Evolutionary conservation across 441 rosid species (phyloP).

Genomic region (Erodium moschatum): DNA sequence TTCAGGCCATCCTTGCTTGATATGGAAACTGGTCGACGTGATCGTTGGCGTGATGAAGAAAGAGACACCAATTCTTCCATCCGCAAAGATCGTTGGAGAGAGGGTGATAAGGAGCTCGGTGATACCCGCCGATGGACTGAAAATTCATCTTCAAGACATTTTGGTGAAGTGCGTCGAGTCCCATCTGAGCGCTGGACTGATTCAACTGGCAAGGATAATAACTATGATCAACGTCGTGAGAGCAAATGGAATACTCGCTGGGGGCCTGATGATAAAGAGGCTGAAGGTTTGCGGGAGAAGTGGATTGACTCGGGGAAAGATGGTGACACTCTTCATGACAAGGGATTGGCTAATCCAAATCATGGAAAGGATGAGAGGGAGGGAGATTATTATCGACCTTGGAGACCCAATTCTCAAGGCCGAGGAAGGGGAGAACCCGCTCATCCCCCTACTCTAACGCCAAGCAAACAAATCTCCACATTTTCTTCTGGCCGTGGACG

Average conservation of each 20-base stretch:
- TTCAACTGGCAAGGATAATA: slow-evolving; percentile 58
- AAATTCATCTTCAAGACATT: slow-evolving; percentile 46
- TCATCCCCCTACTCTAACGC: slow-evolving; percentile 18
- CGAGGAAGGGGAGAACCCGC: slow-evolving; percentile 72
- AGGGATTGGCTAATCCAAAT: slow-evolving; percentile 42
- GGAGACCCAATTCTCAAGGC: slow-evolving; percentile 72
- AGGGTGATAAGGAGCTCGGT: slow-evolving; percentile 66
- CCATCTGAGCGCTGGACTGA: slow-evolving; percentile 77
- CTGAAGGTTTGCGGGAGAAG: slow-evolving; percentile 48
- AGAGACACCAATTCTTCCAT: slow-evolving; percentile 63
- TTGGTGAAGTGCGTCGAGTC: slow-evolving; percentile 67
- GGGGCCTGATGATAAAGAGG: slow-evolving; percentile 82
- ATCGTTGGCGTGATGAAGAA: slow-evolving; percentile 98
- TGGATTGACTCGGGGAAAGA: slow-evolving; percentile 63
- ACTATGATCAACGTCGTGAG: slow-evolving; percentile 76
- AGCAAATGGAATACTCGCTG: slow-evolving; percentile 98
- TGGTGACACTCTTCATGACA: slow-evolving; percentile 49
- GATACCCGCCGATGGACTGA: slow-evolving; percentile 65
- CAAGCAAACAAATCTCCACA: slow-evolving; percentile 56
- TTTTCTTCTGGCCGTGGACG: slow-evolving; percentile 64
- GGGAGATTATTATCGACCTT: slow-evolving; percentile 63
- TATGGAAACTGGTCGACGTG: slow-evolving; percentile 66
- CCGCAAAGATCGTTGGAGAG: slow-evolving; percentile 81
- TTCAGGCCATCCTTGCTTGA: slow-evolving; percentile 80
- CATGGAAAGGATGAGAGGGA: slow-evolving; percentile 61